Conservation (phyloP, 768 basidiomycete genomes). For the Leccinum imitatum region DNA sequence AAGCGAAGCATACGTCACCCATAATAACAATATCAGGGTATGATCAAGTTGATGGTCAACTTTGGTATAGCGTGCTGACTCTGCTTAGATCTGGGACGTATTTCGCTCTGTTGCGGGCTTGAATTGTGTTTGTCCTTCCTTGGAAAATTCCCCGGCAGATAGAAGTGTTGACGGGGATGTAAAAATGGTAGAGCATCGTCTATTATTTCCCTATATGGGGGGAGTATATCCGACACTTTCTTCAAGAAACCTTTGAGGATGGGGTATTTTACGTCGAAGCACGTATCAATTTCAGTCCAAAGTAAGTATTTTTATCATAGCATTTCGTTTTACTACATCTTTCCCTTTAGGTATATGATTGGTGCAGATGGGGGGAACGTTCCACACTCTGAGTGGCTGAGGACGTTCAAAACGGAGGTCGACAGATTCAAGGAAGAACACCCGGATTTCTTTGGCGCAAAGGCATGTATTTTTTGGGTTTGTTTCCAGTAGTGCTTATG, state of each 20-base stretch:
- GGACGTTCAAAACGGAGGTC: slow-evolving; percentile 50
- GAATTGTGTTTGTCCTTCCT: slow-evolving; percentile 40
- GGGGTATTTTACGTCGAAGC: slow-evolving; percentile 72
- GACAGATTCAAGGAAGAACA: slow-evolving; percentile 55
- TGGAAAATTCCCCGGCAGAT: background rate
- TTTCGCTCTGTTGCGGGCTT: slow-evolving; percentile 57
- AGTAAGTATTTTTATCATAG: slow-evolving; percentile 36
- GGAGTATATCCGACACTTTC: slow-evolving; percentile 61
- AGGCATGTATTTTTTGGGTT: slow-evolving; percentile 36
- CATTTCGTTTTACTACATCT: background rate
- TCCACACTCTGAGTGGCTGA: slow-evolving; percentile 58
- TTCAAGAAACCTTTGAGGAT: slow-evolving; percentile 62
- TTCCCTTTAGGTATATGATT: slow-evolving; percentile 48
- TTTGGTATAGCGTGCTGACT: background rate
- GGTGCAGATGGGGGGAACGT: slow-evolving; percentile 59
- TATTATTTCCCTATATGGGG: slow-evolving; percentile 56
- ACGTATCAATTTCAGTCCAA: slow-evolving; percentile 61
- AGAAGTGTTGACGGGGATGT: background rate
- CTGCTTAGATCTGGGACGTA: slow-evolving; percentile 69
- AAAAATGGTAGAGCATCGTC: slow-evolving; percentile 35
- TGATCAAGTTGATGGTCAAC: background rate
- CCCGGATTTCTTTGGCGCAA: slow-evolving; percentile 66
- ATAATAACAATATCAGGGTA: slow-evolving; percentile 69
- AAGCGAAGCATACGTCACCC: slow-evolving; percentile 67
- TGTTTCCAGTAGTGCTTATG: background rate